A percentile compares a stretch with the other conserved stretches of the same genome.
phyloP scores from a whole-genome alignment of 2,329 filamentous ascomycete genomes.

The Lecanicillium sp. region DNA sequence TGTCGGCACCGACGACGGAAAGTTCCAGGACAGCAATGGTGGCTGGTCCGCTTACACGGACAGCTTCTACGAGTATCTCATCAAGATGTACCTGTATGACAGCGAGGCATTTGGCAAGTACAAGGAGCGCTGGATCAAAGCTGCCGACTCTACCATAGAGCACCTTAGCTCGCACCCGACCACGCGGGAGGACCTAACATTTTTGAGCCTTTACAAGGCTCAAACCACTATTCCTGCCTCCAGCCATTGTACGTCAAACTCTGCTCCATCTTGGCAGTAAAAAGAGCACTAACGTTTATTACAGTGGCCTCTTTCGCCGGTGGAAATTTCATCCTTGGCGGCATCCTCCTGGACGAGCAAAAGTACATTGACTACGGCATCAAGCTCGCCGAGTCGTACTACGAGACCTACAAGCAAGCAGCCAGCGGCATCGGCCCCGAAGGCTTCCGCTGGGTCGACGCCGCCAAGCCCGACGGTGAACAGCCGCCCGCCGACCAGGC shows the following conservation, averaged over 20 bases:
- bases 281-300: slow-evolving; percentile 35
- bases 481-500: slow-evolving; percentile 49
- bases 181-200: slow-evolving; percentile 63
- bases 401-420: slow-evolving; percentile 62
- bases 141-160: slow-evolving; percentile 67
- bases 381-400: slow-evolving; percentile 62
- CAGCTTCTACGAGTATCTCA: slow-evolving; percentile 67
- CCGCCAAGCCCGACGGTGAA: slow-evolving; percentile 52
- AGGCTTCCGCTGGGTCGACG: slow-evolving; percentile 54
- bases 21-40: slow-evolving; percentile 56
- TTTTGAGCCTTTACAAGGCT: slow-evolving; percentile 52
- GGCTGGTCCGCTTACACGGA: slow-evolving; percentile 71
- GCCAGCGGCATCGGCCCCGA: slow-evolving; percentile 73
- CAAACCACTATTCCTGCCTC: slow-evolving; percentile 34
- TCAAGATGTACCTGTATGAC: slow-evolving; percentile 88
- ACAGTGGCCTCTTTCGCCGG: slow-evolving; percentile 75
- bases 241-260: slow-evolving; percentile 36
- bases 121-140: slow-evolving; percentile 66
- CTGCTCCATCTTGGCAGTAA: slow-evolving; percentile 11
- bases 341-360: slow-evolving; percentile 56
- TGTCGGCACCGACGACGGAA: slow-evolving; percentile 55
- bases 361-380: slow-evolving; percentile 71
- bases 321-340: slow-evolving; percentile 79
- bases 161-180: slow-evolving; percentile 63
- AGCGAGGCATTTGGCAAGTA: slow-evolving; percentile 54